These are phyloP conservation scores for Silene vulgaris DNA, from an alignment of 179 eudicot genomes.

Conservation along the genomic window DNA sequence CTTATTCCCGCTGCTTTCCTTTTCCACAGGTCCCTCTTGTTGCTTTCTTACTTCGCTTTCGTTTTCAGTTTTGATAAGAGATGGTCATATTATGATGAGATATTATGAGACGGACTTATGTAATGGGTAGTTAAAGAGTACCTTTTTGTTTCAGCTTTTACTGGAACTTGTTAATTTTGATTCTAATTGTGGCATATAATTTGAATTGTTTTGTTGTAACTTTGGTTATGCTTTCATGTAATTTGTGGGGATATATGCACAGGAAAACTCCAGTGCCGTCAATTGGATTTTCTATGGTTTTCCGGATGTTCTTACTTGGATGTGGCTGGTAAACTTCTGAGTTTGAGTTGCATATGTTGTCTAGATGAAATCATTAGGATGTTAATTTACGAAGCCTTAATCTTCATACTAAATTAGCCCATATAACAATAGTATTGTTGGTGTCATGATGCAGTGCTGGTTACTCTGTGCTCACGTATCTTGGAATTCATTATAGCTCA, in stretches of 20 bases:
- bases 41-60: neutral
- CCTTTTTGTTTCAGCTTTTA: neutral
- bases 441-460: constrained; percentile 22
- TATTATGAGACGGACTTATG: too few relatives aligned
- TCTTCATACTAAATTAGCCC: too few relatives aligned
- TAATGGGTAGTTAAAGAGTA: too few relatives aligned
- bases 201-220: too few relatives aligned
- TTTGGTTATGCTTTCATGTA: too few relatives aligned
- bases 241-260: neutral
- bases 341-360: too few relatives aligned
- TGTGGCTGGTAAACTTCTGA: constrained; percentile 9
- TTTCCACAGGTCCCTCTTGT: constrained; percentile 22
- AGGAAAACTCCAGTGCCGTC: constrained; percentile 25
- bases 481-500: constrained; percentile 35
- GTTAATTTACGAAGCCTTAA: too few relatives aligned
- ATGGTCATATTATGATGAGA: too few relatives aligned
- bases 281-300: constrained; percentile 14
- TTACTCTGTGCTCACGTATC: constrained; percentile 24
- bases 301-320: constrained; percentile 29
- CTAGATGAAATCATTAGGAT: too few relatives aligned
- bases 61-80: neutral
- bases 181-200: too few relatives aligned
- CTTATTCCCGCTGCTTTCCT: constrained; percentile 30
- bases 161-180: too few relatives aligned
- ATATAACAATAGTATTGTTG: neutral